Evolutionary conservation across 768 basidiomycete genomes (phyloP).

Genomic region (Coprinopsis marcescibilis): DNA sequence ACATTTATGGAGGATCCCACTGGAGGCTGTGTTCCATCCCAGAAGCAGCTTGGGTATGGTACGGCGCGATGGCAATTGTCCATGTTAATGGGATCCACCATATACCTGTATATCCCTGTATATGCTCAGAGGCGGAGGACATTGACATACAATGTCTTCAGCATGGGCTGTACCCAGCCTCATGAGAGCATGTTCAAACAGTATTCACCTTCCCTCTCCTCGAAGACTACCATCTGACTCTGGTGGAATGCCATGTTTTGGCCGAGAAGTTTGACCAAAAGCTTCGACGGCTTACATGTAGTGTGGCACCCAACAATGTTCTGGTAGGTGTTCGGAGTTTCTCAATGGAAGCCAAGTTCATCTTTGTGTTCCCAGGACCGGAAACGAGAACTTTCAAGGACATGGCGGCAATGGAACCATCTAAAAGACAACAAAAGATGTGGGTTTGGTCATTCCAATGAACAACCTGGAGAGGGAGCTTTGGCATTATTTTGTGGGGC

Average conservation of each 20-base stretch:
- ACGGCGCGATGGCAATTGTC: slow-evolving; percentile 1
- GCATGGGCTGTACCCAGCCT: slow-evolving; percentile 12
- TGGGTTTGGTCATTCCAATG: slow-evolving; percentile 7
- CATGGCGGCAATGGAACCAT: slow-evolving; percentile 13
- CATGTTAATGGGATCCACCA: slow-evolving; percentile 15
- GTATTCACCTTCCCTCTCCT: slow-evolving; percentile 15
- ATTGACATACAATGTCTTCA: slow-evolving; percentile 8
- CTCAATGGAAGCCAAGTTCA: background rate
- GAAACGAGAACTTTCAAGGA: slow-evolving; percentile 14
- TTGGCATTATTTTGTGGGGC: slow-evolving; percentile 16
- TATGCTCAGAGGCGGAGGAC: background rate
- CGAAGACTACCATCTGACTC: slow-evolving; percentile 11
- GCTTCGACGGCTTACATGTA: slow-evolving; percentile 13
- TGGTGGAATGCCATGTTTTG: slow-evolving; percentile 17
- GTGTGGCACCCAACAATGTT: slow-evolving; percentile 9
- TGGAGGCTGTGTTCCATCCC: background rate
- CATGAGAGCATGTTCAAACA: slow-evolving; percentile 9
- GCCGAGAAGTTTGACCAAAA: slow-evolving; percentile 16
- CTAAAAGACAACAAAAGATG: slow-evolving; percentile 13
- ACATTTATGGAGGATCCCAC: background rate
- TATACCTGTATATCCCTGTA: slow-evolving; percentile 6
- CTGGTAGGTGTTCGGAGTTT: background rate
- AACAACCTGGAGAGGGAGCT: slow-evolving; percentile 1
- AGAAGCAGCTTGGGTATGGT: background rate
- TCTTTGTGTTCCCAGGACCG: slow-evolving; percentile 7